These are phyloP conservation scores for Amphibolis antarctica DNA, from an alignment of 106 monocot genomes.

Conservation along the genomic window DNA sequence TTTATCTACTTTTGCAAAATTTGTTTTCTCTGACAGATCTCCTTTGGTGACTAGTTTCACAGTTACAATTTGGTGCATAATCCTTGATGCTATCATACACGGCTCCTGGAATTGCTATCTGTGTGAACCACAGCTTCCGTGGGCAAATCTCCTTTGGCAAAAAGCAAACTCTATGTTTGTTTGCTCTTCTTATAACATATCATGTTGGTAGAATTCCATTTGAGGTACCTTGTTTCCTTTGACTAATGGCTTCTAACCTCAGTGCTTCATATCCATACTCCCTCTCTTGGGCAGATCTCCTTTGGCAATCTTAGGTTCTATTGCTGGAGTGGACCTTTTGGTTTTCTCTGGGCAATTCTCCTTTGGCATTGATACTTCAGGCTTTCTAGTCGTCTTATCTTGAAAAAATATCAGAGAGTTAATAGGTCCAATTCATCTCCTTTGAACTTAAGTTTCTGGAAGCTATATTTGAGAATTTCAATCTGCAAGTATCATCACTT, in stretches of 20 bases:
- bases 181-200: slow-evolving; percentile 12
- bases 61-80: neutral
- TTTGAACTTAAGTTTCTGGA: no score
- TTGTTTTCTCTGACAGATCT: slow-evolving; percentile 21
- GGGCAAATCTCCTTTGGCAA: slow-evolving; percentile 82
- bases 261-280: slow-evolving; percentile 8
- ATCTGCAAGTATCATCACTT: no score
- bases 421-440: no score
- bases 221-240: slow-evolving; percentile 12
- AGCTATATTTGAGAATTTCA: no score
- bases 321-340: slow-evolving; percentile 6
- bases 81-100: slow-evolving; percentile 1
- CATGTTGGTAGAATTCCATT: slow-evolving; percentile 9
- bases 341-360: slow-evolving; percentile 32
- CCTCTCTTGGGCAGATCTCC: slow-evolving; percentile 34
- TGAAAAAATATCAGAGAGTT: no score
- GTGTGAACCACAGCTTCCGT: slow-evolving; percentile 12
- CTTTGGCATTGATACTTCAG: slow-evolving; percentile 33
- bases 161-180: slow-evolving; percentile 8
- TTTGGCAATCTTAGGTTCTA: slow-evolving; percentile 32
- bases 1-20: no score
- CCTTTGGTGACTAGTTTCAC: slow-evolving; percentile 25
- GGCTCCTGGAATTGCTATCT: neutral
- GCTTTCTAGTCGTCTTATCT: slow-evolving; percentile 3
- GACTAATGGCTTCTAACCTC: slow-evolving; percentile 17